These are phyloP conservation scores for Sclerotinia nivalis DNA, from an alignment of 2,329 filamentous ascomycete genomes.

Conservation along the genomic window DNA sequence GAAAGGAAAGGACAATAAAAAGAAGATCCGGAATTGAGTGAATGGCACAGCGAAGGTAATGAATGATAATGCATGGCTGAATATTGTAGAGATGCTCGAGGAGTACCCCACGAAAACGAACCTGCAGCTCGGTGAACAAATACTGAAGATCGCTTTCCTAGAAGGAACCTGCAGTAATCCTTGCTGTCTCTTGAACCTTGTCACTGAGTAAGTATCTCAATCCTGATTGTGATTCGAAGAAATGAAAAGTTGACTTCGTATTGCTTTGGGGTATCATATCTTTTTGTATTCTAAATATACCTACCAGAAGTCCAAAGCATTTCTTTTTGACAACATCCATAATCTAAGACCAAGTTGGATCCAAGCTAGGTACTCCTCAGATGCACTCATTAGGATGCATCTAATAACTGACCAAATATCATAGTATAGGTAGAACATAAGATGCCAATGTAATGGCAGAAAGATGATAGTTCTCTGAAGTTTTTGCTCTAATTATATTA, in stretches of 20 bases:
- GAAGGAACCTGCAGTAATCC: background rate
- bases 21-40: background rate
- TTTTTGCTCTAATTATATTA: background rate
- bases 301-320: background rate
- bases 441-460: background rate
- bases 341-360: background rate
- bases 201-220: background rate
- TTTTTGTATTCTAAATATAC: background rate
- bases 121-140: background rate
- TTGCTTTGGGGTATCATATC: conserved; percentile 13
- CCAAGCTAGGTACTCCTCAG: background rate
- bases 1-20: background rate
- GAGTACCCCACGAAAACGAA: background rate
- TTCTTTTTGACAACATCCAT: background rate
- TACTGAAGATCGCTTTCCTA: background rate
- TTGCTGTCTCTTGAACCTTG: background rate
- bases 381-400: background rate
- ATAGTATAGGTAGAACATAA: background rate
- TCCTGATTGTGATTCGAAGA: background rate
- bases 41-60: background rate
- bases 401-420: background rate
- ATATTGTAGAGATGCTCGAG: background rate
- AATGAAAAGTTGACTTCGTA: background rate
- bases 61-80: background rate
- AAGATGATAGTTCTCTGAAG: background rate